A percentile compares a stretch with the other conserved stretches of the same genome.
Conservation (phyloP, 164 flowering plant genomes). For the Warburgia ugandensis region DNA sequence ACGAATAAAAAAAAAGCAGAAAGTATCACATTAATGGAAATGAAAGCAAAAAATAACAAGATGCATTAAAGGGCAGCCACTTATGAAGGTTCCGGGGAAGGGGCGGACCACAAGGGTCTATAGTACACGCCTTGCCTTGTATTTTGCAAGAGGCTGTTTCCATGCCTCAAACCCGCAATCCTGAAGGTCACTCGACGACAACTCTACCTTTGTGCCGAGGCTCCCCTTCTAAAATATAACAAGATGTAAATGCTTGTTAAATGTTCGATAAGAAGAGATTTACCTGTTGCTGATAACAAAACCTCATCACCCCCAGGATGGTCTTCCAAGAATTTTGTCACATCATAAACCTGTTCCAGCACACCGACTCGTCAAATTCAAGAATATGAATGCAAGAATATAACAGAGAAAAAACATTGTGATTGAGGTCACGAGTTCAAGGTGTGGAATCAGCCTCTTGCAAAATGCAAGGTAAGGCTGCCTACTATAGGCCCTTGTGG, state of each 20-base stretch:
- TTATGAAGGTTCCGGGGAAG: background rate
- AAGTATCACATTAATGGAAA: background rate
- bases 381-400: background rate
- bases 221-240: background rate
- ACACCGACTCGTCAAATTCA: background rate
- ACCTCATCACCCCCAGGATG: conserved; percentile 76
- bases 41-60: background rate
- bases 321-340: conserved; percentile 60
- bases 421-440: background rate
- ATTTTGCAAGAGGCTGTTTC: too few species aligned
- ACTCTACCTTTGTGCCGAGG: too few species aligned
- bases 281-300: conserved; percentile 57
- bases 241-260: background rate
- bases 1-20: too few species aligned
- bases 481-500: too few species aligned
- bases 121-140: too few species aligned
- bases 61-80: background rate
- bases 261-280: background rate
- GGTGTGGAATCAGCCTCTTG: background rate
- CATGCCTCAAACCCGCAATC: too few species aligned
- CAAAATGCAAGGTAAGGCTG: too few species aligned
- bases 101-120: too few species aligned
- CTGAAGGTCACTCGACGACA: background rate
- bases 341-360: conserved; percentile 54
- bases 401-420: background rate